Evolutionary conservation across 192 early-diverging fungal species (phyloP).

Genomic region (Chytriomyces sp.): DNA sequence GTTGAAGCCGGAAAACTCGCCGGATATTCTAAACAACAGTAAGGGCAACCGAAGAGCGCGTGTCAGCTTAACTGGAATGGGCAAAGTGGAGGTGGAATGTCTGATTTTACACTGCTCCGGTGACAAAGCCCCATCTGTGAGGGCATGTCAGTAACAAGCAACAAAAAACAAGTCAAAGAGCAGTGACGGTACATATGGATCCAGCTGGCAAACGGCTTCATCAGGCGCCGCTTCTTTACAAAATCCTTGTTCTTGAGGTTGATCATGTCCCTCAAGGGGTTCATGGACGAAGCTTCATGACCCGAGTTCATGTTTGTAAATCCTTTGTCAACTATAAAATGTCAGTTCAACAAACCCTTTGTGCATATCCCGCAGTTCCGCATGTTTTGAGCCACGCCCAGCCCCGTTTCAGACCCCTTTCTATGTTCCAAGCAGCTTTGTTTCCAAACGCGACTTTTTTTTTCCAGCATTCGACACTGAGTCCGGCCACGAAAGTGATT

Average conservation of each 20-base stretch:
- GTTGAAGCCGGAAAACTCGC: conserved; percentile 41
- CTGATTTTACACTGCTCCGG: neutral
- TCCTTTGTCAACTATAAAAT: too few relatives aligned
- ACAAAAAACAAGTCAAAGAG: neutral
- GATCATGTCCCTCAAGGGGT: neutral
- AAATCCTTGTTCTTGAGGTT: neutral
- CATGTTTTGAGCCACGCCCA: too few relatives aligned
- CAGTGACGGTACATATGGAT: neutral
- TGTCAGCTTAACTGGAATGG: neutral
- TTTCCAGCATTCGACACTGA: too few relatives aligned
- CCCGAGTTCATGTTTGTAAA: too few relatives aligned
- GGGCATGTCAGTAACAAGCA: neutral
- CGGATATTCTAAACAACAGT: conserved; percentile 15
- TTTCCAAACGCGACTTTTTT: too few relatives aligned
- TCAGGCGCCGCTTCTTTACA: neutral
- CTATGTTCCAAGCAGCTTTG: too few relatives aligned
- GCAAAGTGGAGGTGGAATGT: too few relatives aligned
- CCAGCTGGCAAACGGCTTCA: conserved; percentile 7
- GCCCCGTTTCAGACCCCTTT: too few relatives aligned
- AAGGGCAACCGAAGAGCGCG: neutral
- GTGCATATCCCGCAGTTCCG: too few relatives aligned
- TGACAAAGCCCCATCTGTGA: neutral
- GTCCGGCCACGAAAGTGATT: too few relatives aligned
- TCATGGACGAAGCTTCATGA: neutral
- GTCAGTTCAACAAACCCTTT: too few relatives aligned